phyloP scores from a whole-genome alignment of 2,329 filamentous ascomycete species.

The Aspergillus awamori region DNA sequence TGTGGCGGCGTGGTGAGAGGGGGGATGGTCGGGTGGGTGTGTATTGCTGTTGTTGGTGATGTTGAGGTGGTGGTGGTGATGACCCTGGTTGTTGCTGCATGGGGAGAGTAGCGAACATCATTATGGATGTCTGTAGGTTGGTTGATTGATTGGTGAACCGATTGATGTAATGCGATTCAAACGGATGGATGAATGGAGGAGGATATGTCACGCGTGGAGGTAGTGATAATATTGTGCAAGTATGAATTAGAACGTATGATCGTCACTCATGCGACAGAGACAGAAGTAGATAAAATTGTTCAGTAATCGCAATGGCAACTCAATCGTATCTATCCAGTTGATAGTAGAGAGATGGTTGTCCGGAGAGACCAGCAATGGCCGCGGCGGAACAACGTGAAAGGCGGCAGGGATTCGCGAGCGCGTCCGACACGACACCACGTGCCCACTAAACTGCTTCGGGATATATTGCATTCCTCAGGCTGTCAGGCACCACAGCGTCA shows the following conservation, averaged over 20 bases:
- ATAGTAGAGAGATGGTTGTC: neutral
- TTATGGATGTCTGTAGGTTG: neutral
- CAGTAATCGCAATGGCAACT: neutral
- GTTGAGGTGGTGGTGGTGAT: conserved; percentile 14
- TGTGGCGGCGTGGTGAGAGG: conserved; percentile 22
- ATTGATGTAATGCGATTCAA: neutral
- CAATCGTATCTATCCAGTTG: neutral
- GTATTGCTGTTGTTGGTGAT: neutral
- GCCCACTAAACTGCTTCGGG: conserved; percentile 18
- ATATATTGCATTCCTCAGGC: conserved; percentile 29
- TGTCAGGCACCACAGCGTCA: conserved; percentile 2
- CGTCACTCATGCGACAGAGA: too few relatives aligned
- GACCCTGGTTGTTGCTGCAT: conserved; percentile 20
- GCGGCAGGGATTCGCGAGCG: conserved; percentile 14
- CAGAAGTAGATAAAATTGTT: too few relatives aligned
- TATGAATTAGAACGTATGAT: too few relatives aligned
- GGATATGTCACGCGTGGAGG: too few relatives aligned
- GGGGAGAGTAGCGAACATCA: conserved; percentile 36
- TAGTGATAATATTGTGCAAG: too few relatives aligned
- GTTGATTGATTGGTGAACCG: too few relatives aligned
- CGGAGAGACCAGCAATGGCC: conserved; percentile 3
- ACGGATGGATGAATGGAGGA: too few relatives aligned
- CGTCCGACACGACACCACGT: conserved; percentile 20
- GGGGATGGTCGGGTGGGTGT: conserved; percentile 30
- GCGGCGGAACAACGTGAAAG: neutral